A percentile compares a stretch with the other conserved stretches of the same genome.
Conservation (phyloP, 306 rosid species). For the Prinsepia uniflora region DNA sequence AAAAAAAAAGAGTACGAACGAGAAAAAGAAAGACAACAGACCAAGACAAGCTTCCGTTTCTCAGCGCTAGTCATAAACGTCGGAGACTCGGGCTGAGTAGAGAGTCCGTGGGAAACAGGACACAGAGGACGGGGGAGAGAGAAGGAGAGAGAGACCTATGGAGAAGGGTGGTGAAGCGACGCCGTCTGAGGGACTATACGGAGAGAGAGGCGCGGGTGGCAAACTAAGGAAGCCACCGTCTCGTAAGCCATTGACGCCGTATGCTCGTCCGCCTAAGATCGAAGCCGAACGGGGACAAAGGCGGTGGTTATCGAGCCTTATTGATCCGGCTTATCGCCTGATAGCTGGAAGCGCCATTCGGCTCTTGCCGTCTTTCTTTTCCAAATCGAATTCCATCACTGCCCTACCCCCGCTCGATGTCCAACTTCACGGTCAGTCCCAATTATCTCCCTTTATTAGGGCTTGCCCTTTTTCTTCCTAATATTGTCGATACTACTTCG, state of each 20-base stretch:
- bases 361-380: conserved; percentile 52
- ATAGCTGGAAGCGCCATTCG: conserved; percentile 59
- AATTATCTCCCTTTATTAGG: conserved; percentile 7
- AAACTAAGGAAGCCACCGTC: conserved; percentile 35
- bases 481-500: background rate
- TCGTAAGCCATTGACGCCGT: conserved; percentile 43
- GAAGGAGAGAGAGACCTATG: conserved; percentile 8
- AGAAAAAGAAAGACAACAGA: background rate
- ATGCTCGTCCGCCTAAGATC: conserved; percentile 41
- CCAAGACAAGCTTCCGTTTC: background rate
- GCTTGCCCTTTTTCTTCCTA: conserved; percentile 2
- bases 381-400: conserved; percentile 21
- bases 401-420: conserved; percentile 24
- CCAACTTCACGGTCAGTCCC: conserved; percentile 37
- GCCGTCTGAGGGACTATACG: conserved; percentile 14
- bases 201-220: conserved; percentile 43
- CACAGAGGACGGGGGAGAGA: background rate
- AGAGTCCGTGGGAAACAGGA: background rate
- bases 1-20: too few species aligned
- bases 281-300: conserved; percentile 22
- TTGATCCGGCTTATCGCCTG: conserved; percentile 74
- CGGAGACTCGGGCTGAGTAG: background rate
- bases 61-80: background rate
- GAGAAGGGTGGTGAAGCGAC: conserved; percentile 19
- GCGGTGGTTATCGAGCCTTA: conserved; percentile 68